A percentile compares a stretch with the other conserved stretches of the same genome.
phyloP scores from a whole-genome alignment of 208 protist species.

The Crithidia acanthocephali region DNA sequence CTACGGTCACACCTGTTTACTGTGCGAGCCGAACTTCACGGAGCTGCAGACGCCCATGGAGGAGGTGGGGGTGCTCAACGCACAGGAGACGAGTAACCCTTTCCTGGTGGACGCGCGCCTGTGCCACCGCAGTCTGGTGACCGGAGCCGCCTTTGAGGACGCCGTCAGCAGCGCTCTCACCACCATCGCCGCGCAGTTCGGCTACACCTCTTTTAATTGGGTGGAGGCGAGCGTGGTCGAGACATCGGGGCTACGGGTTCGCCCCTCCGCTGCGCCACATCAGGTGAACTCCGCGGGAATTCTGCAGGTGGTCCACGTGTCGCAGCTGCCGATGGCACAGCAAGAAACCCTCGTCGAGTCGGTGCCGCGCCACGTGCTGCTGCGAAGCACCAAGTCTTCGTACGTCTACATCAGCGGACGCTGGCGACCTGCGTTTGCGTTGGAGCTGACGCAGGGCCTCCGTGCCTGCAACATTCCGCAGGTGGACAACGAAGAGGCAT shows the following conservation, averaged over 20 bases:
- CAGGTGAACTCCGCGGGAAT: constrained; percentile 34
- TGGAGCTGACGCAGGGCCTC: constrained; percentile 27
- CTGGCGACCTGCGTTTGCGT: constrained; percentile 31
- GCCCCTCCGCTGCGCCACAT: constrained; percentile 38
- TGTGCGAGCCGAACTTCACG: constrained; percentile 26
- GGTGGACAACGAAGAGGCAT: background rate
- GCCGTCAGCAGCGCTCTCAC: constrained; percentile 59
- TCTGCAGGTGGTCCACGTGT: constrained; percentile 63
- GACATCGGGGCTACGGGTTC: background rate
- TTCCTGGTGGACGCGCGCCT: constrained; percentile 67
- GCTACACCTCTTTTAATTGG: constrained; percentile 77
- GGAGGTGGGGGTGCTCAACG: constrained; percentile 57
- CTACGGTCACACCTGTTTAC: constrained; percentile 6
- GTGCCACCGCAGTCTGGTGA: constrained; percentile 48
- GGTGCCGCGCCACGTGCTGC: constrained; percentile 43
- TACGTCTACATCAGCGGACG: constrained; percentile 12
- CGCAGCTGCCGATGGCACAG: constrained; percentile 40
- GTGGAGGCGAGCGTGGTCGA: constrained; percentile 28
- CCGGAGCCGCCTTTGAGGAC: constrained; percentile 30
- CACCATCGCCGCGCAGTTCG: constrained; percentile 77
- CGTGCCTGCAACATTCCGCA: constrained; percentile 26
- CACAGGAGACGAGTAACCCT: constrained; percentile 85
- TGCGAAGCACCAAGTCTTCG: constrained; percentile 43
- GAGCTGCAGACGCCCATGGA: background rate
- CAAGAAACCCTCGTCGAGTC: constrained; percentile 41